Base-by-base conservation (phyloP, 2,329 filamentous ascomycete species). In the Ilyonectria destructans region DNA sequence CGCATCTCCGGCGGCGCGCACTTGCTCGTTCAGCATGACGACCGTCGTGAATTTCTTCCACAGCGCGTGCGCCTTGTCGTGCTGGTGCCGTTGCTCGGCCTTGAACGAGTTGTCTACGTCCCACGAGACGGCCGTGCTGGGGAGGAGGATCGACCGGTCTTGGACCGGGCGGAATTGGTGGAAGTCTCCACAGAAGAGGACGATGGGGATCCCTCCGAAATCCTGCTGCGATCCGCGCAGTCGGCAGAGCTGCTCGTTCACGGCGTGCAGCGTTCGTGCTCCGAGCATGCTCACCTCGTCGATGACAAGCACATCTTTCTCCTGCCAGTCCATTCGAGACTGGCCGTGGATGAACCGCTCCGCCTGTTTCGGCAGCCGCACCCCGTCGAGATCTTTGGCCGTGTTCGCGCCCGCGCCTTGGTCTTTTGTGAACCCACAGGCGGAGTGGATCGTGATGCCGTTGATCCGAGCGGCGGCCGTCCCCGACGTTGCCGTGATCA, bases 261-360 rank as follows among this genome's bases (percentile, higher is more conserved):
- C 52, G 7, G 19, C 17, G 29, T 65, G 49, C 6, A 65, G 58
- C 8, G 58, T 65, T 19, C 61, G 46, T 33, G 58, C 62, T 6
- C 62, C 58, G 19, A 65, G 37, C 62, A 65, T 69, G 62, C 58
- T 65, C 17, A 65, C 62, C 46, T 69, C 61, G 23, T 69, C 56
- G 29, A 65, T 43, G 48, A 62, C 45, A n/a, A 67, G 58, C 26
- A 63, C 3, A 17, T 31, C 58, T 19, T 64, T 61, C 59, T 68
- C 61, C 57, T 60, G 59, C 58, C 60, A 59, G 19, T 64, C 54
- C 80, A 78, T 67, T 54, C 79, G 33, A 70, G 82, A 57, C 13
- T 17, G 15, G 17, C 13, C 21, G 21, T 23, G 21, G 21, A 23
- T 23, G 21, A 23, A 23, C 21, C 21, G 21, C 21, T 23, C 21